Evolutionary conservation across 2,329 filamentous ascomycete species (phyloP).

Genomic region (Phyllachora maydis): DNA sequence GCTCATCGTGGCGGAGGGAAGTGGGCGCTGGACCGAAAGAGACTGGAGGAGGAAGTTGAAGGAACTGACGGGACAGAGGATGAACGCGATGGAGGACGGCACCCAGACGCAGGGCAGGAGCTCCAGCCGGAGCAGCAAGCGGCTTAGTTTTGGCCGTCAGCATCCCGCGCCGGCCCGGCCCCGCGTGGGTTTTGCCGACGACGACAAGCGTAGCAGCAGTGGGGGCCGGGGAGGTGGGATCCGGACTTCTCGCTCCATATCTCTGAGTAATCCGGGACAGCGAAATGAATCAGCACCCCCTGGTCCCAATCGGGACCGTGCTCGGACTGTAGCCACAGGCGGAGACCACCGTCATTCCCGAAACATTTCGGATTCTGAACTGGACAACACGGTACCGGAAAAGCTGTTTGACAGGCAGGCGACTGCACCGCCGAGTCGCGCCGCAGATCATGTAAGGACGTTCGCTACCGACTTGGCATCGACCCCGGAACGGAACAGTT

Average conservation of each 20-base stretch:
- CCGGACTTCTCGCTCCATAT: constrained; percentile 32
- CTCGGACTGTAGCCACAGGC: constrained; percentile 13
- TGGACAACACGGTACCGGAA: constrained; percentile 8
- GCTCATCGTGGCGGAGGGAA: constrained; percentile 62
- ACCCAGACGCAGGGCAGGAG: constrained; percentile 23
- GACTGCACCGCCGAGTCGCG: constrained; percentile 6
- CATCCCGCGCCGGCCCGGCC: constrained; percentile 13
- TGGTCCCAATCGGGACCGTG: constrained; percentile 14
- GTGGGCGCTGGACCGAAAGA: constrained; percentile 57
- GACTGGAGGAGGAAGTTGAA: constrained; percentile 85
- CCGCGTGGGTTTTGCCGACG: constrained; percentile 38
- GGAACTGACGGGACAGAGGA: constrained; percentile 63
- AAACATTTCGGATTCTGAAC: constrained; percentile 24
- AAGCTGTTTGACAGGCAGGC: constrained; percentile 4
- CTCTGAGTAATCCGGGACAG: constrained; percentile 17
- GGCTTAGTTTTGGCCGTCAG: constrained; percentile 28
- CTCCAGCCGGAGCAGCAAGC: constrained; percentile 35
- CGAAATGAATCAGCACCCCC: constrained; percentile 31
- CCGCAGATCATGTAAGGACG: constrained; percentile 6
- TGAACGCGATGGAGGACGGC: constrained; percentile 40
- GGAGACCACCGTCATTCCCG: constrained; percentile 17
- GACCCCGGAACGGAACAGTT: constrained; percentile 31
- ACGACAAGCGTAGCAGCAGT: too few relatives aligned
- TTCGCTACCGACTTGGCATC: constrained; percentile 21
- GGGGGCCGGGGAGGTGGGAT: too few relatives aligned